phyloP scores from a whole-genome alignment of 2,329 filamentous ascomycete species.

The Neonectria punicea region DNA sequence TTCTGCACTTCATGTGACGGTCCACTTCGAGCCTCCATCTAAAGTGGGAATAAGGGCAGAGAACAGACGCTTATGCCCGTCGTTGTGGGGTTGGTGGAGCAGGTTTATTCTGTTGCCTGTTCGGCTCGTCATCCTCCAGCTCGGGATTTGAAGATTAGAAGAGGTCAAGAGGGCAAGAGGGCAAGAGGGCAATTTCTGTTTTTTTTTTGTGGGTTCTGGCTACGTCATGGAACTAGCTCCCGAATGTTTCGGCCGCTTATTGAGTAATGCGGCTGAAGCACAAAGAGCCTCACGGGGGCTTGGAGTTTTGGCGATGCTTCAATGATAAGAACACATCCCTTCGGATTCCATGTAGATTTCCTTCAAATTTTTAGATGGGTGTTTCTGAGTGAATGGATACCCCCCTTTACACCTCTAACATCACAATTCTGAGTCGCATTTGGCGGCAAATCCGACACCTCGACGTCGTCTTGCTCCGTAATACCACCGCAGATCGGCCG shows the following conservation, averaged over 20 bases:
- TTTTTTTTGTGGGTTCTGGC: neutral
- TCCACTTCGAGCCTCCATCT: neutral
- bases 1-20: constrained; percentile 10
- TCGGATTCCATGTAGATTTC: neutral
- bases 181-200: neutral
- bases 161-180: neutral
- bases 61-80: constrained; percentile 17
- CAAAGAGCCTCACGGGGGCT: too few species aligned
- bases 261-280: neutral
- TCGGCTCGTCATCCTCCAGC: constrained; percentile 5
- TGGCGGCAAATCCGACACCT: neutral
- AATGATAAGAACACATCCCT: neutral
- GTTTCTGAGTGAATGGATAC: too few species aligned
- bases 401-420: neutral
- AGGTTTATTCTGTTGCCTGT: constrained; percentile 26
- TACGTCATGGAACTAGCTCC: neutral
- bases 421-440: constrained; percentile 2
- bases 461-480: constrained; percentile 15
- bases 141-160: constrained; percentile 4
- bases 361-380: neutral
- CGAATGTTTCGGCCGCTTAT: neutral
- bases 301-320: neutral
- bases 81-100: constrained; percentile 19
- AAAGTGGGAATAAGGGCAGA: constrained; percentile 23
- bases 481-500: constrained; percentile 28